Evolutionary conservation across 495 filamentous ascomycete species (phyloP).

Genomic region (Penicillium dipodomyicola): DNA sequence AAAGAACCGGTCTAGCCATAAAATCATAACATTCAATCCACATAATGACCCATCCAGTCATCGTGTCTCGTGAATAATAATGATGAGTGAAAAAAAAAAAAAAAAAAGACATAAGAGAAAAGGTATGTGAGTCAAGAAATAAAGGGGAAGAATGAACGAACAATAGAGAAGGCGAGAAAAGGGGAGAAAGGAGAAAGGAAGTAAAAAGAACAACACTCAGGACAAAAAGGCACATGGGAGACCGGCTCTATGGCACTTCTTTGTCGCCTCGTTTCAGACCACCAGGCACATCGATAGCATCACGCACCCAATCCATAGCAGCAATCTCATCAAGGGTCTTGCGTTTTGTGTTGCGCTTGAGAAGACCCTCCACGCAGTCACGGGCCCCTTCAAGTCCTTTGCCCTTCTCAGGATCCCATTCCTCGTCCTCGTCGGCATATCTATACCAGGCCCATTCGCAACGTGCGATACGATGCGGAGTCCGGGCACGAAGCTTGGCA

Average conservation of each 20-base stretch:
- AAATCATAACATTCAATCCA: slow-evolving; percentile 3
- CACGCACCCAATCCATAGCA: slow-evolving; percentile 69
- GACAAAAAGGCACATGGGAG: slow-evolving; percentile 17
- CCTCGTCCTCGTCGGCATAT: slow-evolving; percentile 72
- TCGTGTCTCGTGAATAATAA: slow-evolving; percentile 13
- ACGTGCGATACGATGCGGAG: slow-evolving; percentile 88
- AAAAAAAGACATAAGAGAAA: slow-evolving; percentile 6
- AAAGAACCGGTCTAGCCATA: slow-evolving; percentile 27
- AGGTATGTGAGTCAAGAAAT: slow-evolving; percentile 1
- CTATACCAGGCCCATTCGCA: slow-evolving; percentile 93
- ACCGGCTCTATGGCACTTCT: slow-evolving; percentile 51
- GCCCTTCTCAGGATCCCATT: slow-evolving; percentile 60
- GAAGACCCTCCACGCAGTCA: slow-evolving; percentile 72
- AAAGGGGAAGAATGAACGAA: slow-evolving; percentile 1
- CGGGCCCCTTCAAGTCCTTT: slow-evolving; percentile 69
- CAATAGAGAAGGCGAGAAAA: slow-evolving; percentile 8
- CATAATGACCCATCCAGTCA: slow-evolving; percentile 8
- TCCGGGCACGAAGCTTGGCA: slow-evolving; percentile 66
- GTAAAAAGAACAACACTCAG: background rate
- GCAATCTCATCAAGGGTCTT: slow-evolving; percentile 71
- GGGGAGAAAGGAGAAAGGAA: slow-evolving; percentile 14
- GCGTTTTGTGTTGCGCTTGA: slow-evolving; percentile 74
- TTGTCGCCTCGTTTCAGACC: slow-evolving; percentile 70
- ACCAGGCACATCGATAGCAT: slow-evolving; percentile 67
- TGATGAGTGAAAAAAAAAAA: background rate